Conservation (phyloP, 2,329 filamentous ascomycete genomes). For the Pyrenophora tritici-repentis region DNA sequence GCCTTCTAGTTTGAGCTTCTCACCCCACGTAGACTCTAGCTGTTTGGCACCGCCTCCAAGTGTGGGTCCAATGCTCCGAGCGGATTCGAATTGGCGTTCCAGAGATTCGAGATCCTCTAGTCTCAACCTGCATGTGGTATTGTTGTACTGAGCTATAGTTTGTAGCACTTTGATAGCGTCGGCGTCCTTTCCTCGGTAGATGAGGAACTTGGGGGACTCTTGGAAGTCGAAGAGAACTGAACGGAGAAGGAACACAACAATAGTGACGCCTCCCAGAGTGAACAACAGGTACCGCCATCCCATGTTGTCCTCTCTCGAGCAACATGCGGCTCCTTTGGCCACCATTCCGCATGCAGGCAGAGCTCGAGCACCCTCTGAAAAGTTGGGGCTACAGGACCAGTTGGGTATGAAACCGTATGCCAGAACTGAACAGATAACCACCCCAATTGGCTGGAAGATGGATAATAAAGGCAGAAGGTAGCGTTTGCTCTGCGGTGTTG, state of each 20-base stretch:
- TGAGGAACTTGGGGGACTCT: constrained; percentile 65
- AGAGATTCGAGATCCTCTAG: constrained; percentile 45
- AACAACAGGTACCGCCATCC: constrained; percentile 54
- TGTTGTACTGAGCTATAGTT: constrained; percentile 52
- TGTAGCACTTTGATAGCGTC: constrained; percentile 55
- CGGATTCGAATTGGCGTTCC: constrained; percentile 37
- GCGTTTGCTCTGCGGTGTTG: constrained; percentile 58
- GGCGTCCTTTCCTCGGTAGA: constrained; percentile 59
- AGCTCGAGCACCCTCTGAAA: constrained; percentile 49
- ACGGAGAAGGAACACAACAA: constrained; percentile 57
- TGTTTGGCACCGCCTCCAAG: constrained; percentile 42
- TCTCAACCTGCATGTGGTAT: constrained; percentile 40
- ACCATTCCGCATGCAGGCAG: constrained; percentile 53
- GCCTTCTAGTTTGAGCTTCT: constrained; percentile 49
- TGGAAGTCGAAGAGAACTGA: constrained; percentile 60
- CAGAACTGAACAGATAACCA: constrained; percentile 57
- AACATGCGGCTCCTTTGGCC: constrained; percentile 42
- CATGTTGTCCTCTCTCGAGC: constrained; percentile 47
- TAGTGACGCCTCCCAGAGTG: constrained; percentile 48
- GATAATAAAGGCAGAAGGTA: constrained; percentile 60
- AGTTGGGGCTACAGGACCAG: constrained; percentile 58
- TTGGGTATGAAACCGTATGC: constrained; percentile 60
- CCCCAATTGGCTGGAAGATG: constrained; percentile 61
- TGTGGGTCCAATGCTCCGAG: constrained; percentile 26
- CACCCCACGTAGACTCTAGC: constrained; percentile 32